phyloP scores from a whole-genome alignment of 1,284 basidiomycete species.

The Peniophora sp. region DNA sequence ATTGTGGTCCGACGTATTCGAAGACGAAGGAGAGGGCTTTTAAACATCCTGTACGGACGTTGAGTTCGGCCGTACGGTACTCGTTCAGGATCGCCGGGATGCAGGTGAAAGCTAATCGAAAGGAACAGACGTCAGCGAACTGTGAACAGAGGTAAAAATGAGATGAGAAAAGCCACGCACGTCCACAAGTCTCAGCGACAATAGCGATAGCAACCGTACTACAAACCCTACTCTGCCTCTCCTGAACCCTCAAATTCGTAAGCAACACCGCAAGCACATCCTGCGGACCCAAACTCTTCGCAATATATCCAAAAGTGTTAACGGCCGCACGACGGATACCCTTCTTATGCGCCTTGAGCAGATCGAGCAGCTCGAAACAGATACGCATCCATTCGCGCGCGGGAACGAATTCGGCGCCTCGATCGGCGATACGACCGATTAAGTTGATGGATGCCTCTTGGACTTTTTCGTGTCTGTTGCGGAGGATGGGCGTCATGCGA shows the following conservation, averaged over 20 bases:
- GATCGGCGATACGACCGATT: constrained; percentile 99
- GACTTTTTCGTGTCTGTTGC: constrained; percentile 99
- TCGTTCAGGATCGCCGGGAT: constrained; percentile 99
- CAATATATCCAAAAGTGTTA: constrained; percentile 99
- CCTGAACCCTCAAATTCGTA: constrained; percentile 96
- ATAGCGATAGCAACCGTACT: constrained; percentile 98
- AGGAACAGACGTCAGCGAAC: constrained; percentile 14
- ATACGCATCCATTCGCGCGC: constrained; percentile 99
- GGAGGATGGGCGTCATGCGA: constrained; percentile 98
- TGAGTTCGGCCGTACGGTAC: constrained; percentile 95
- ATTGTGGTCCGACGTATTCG: constrained; percentile 99
- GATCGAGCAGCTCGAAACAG: constrained; percentile 95
- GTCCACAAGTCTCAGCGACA: constrained; percentile 95
- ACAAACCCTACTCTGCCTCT: constrained; percentile 97
- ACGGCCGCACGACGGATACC: constrained; percentile 97
- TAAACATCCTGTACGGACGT: constrained; percentile 98
- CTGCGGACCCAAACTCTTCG: constrained; percentile 98
- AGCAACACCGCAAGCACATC: constrained; percentile 95
- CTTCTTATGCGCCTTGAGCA: constrained; percentile 99
- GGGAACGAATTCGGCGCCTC: constrained; percentile 96
- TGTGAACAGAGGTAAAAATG: constrained; percentile 5
- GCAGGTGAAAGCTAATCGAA: constrained; percentile 96
- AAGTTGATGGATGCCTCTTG: constrained; percentile 99
- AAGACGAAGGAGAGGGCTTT: constrained; percentile 98
- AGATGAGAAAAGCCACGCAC: constrained; percentile 35